Evolutionary conservation across 805 yeast genomes (phyloP), one percentile per base, ranked within the genome.

Genomic region (Pichia exigua): DNA sequence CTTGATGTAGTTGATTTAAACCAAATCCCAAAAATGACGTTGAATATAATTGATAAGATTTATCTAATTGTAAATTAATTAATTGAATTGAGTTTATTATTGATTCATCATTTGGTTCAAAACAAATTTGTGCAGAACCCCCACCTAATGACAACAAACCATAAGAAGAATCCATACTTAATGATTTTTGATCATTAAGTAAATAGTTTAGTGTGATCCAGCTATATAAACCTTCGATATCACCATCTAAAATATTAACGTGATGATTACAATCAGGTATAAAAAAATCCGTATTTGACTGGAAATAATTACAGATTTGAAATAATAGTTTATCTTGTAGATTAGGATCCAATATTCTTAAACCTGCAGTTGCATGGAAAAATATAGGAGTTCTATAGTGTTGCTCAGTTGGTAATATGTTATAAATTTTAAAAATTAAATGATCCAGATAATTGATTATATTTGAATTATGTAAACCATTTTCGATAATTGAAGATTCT

Each of bases 311-410:
- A 59, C 90, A 84, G 3, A 79, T 70, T 40, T 68, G 66, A 17
- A 66, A 69, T 51, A 82, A 60, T 20, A 82, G 72, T 18, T 65
- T 64, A 43, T 67, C 67, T 47, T 63, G 68, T 38, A 77, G 77
- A 13, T 71, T 67, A 1, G 83, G 85, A 21, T 73, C 74, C 42
- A 83, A 65, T 15, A 79, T 62, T 44, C 88, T 65, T 81, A 83
- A 75, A 0, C 87, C 87, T 0, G 85, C 89, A 0, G 89, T 83
- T 0, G 87, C 81, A 63, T 83, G 87, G 8, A 84, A 62, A 57
- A 81, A 83, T 0, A 84, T 71, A 0, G 91, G 91, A 0, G 91
- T 84, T 46, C 88, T 61, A 11, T 59, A 59, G 47, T 78, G 82
- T 61, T 82, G 87, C 18, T 79, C 76, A 49, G 70, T 67, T 17